Percentiles rank a stretch among this genome's conserved stretches.
phyloP scores from a whole-genome alignment of 1,284 basidiomycete species.

The Mycena citricolor region DNA sequence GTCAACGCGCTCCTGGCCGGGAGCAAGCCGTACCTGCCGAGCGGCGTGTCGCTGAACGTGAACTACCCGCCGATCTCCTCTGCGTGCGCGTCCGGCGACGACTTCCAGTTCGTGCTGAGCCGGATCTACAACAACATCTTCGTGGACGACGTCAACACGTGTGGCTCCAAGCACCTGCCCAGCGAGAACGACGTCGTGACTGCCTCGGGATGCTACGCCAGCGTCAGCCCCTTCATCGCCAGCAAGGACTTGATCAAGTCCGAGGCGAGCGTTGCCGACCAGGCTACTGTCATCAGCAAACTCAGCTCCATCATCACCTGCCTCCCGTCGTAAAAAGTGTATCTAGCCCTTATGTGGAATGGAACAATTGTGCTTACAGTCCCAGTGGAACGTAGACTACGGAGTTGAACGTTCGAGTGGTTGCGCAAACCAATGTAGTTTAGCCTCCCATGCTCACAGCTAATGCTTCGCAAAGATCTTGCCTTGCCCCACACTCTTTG shows the following conservation, averaged over 20 bases:
- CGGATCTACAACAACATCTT: conserved; percentile 22
- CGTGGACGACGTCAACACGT: conserved; percentile 35
- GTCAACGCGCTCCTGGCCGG: conserved; percentile 18
- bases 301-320: conserved; percentile 28
- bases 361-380: background rate
- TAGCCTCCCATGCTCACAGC: too few relatives aligned
- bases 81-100: conserved; percentile 22
- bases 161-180: conserved; percentile 34
- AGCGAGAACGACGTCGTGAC: conserved; percentile 33
- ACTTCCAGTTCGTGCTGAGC: conserved; percentile 23
- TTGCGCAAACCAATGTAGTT: background rate
- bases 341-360: background rate
- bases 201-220: conserved; percentile 34
- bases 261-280: conserved; percentile 32
- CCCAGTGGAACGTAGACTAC: background rate
- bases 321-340: conserved; percentile 21
- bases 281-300: conserved; percentile 32
- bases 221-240: conserved; percentile 37
- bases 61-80: conserved; percentile 28
- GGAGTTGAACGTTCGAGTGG: background rate
- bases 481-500: too few relatives aligned
- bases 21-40: conserved; percentile 17
- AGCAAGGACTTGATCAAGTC: conserved; percentile 34
- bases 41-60: conserved; percentile 21
- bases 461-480: too few relatives aligned